Evolutionary conservation across 129 eudicot genomes (phyloP), one percentile per base, ranked within the genome.

Genomic region (Helianthus tuberosus): DNA sequence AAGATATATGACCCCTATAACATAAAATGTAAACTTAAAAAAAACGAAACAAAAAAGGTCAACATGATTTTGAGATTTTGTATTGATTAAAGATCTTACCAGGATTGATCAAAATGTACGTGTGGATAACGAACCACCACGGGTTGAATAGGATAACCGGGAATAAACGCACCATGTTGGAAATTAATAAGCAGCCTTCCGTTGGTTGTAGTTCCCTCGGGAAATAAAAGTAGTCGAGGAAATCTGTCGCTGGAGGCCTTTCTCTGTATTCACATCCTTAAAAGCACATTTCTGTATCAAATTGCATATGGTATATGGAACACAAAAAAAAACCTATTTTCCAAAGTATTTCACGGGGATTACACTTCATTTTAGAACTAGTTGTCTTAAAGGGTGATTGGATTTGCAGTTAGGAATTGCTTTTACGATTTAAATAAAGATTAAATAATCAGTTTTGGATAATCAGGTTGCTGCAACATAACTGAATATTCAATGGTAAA

Each of bases 31-130:
- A 39, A 27, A 17, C 29, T 12, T 38, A 5, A 48, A 39, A 6
- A 36, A 43, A 1, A 7, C 1, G 7, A 25, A 58, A 58, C 9
- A 51, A 14, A 51, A 51, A 1, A 35, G 0, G 5, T 15, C 17
- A 62, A 72, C 38, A 12, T 11, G 50, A 64, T 15, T 27, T 69
- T 44, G 14, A 46, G 29, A 62, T 51, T 66, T 38, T 15, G 2
- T 16, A 5, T 32, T 47, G 15, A 74, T 35, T 20, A 71, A 61
- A 43, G 64, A 68, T 10, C 80, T 35, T 86, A 94, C 99, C 99
- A 94, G 67, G 99, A 94, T 71, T 94, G 99, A 81, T 94, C 99
- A 78, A 94, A 94, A 89, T 94, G 99, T 49, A 94, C 94, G 83
- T 90, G 80, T 47, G 93, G 99, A 85, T 94, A 94, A 9, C 91